Evolutionary conservation across 1,139 yeast genomes (phyloP).

Genomic region (Pichia sp.): DNA sequence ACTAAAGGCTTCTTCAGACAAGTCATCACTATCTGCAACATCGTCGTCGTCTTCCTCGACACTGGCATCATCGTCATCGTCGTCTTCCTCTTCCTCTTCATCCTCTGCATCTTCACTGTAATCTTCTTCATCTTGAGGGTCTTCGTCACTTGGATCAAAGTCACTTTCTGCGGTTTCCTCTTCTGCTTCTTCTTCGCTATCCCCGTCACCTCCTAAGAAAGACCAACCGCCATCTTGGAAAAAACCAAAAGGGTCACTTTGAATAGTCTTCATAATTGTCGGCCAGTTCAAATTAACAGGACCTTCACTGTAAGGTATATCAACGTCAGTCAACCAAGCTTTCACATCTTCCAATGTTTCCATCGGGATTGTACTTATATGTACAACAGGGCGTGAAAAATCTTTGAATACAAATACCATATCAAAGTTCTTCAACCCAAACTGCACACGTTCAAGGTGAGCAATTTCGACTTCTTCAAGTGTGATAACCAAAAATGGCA

Average conservation of each 20-base stretch:
- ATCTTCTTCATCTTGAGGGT: slow-evolving; percentile 73
- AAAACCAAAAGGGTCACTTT: slow-evolving; percentile 90
- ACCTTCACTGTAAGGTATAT: slow-evolving; percentile 91
- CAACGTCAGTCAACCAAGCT: slow-evolving; percentile 95
- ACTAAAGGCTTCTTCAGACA: slow-evolving; percentile 34
- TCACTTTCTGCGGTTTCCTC: slow-evolving; percentile 49
- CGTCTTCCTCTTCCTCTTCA: slow-evolving; percentile 39
- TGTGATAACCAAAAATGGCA: slow-evolving; percentile 90
- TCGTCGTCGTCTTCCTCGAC: slow-evolving; percentile 46
- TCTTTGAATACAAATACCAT: slow-evolving; percentile 93
- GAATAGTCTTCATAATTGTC: slow-evolving; percentile 89
- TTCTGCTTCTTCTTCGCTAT: slow-evolving; percentile 50
- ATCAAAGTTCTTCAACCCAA: slow-evolving; percentile 94
- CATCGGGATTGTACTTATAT: slow-evolving; percentile 92
- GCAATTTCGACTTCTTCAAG: slow-evolving; percentile 91
- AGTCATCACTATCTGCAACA: slow-evolving; percentile 41
- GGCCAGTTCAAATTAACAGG: slow-evolving; percentile 95
- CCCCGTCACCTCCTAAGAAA: slow-evolving; percentile 70
- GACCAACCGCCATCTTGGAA: slow-evolving; percentile 96
- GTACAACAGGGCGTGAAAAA: slow-evolving; percentile 80
- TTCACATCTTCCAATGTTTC: slow-evolving; percentile 87
- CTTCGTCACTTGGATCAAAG: slow-evolving; percentile 58
- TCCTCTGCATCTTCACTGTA: slow-evolving; percentile 44
- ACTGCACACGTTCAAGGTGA: slow-evolving; percentile 94
- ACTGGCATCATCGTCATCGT: slow-evolving; percentile 42